A percentile compares a stretch with the other conserved stretches of the same genome.
These are phyloP conservation scores for Tilletia setariae DNA, from an alignment of 1,284 basidiomycete species.

Conservation along the genomic window DNA sequence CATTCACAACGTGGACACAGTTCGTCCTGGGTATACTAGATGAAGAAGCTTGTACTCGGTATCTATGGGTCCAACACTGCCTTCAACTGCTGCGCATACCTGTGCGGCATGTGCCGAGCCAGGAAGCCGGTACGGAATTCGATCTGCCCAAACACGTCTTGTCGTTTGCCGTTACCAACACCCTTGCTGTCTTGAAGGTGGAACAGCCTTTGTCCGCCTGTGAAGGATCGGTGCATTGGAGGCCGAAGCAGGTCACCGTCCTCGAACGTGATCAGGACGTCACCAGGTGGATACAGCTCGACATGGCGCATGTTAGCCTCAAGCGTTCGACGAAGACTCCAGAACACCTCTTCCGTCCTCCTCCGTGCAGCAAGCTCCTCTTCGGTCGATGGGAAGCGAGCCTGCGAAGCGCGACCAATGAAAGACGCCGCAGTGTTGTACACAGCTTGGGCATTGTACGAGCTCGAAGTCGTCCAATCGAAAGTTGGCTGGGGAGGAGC, in stretches of 20 bases:
- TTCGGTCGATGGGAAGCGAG: not conserved
- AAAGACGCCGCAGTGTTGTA: constrained; percentile 4
- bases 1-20: too few species aligned
- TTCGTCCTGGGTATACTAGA: too few species aligned
- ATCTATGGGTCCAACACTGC: constrained; percentile 15
- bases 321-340: constrained; percentile 73
- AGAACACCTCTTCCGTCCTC: constrained; percentile 37
- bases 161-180: constrained; percentile 17
- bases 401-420: not conserved
- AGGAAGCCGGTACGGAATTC: constrained; percentile 77
- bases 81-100: constrained; percentile 29
- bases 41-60: too few species aligned
- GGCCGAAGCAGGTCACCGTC: constrained; percentile 62
- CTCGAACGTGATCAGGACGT: constrained; percentile 72
- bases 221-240: not conserved
- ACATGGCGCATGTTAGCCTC: constrained; percentile 77
- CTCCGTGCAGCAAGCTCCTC: not conserved
- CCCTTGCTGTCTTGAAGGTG: constrained; percentile 57
- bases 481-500: not conserved
- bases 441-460: not conserved
- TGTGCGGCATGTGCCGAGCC: constrained; percentile 67
- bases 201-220: too few species aligned
- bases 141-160: constrained; percentile 71
- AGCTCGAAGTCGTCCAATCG: not conserved
- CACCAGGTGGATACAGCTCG: constrained; percentile 73